These are phyloP conservation scores for Byssochlamys sp. DNA, from an alignment of 2,329 filamentous ascomycete genomes.

Conservation along the genomic window DNA sequence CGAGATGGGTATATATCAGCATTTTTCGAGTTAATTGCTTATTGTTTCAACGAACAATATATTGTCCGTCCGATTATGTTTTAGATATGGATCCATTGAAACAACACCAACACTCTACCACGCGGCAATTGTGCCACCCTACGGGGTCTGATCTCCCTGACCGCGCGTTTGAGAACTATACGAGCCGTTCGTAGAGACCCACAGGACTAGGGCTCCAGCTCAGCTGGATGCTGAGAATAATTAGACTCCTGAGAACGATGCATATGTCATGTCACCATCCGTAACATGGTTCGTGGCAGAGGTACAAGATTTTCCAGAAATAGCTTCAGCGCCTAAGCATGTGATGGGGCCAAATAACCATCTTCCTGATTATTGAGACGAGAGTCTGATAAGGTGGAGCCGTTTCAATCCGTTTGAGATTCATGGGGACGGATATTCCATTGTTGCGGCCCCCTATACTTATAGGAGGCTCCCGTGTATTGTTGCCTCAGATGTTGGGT, in stretches of 20 bases:
- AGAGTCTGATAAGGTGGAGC: not conserved
- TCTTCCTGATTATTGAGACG: not conserved
- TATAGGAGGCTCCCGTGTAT: not conserved
- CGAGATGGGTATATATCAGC: not conserved
- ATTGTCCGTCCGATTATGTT: not conserved
- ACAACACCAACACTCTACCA: not conserved
- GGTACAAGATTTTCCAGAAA: not conserved
- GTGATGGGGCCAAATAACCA: not conserved
- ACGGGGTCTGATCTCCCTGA: not conserved
- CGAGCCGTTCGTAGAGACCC: not conserved
- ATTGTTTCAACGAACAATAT: not conserved
- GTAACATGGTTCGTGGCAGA: not conserved
- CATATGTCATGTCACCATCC: not conserved
- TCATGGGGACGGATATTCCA: not conserved
- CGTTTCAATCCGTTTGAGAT: not conserved
- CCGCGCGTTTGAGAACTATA: not conserved
- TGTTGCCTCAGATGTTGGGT: not conserved
- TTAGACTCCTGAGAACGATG: not conserved
- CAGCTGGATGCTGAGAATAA: not conserved
- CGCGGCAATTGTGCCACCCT: not conserved
- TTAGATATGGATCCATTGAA: not conserved
- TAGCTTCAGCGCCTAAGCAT: not conserved
- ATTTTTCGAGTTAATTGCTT: not conserved
- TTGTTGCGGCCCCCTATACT: not conserved
- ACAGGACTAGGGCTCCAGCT: not conserved